Percentiles rank a stretch among this genome's conserved stretches.
phyloP scores from a whole-genome alignment of 257 asterid species.

The Verbascum thapsus region DNA sequence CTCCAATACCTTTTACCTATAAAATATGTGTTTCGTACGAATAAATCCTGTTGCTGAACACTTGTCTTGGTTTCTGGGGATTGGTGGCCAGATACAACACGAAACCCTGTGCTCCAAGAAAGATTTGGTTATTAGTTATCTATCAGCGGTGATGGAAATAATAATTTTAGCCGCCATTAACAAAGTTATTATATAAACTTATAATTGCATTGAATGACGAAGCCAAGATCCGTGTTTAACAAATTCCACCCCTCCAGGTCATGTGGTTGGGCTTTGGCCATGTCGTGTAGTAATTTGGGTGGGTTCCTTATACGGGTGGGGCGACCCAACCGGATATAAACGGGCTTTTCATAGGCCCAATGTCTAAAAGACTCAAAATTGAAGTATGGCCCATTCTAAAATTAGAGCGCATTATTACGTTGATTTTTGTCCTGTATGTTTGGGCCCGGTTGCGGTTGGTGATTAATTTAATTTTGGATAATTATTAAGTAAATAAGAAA shows the following conservation, averaged over 20 bases:
- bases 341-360: not conserved
- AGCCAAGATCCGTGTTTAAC: conserved; percentile 26
- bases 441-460: too few species aligned
- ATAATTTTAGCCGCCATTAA: conserved; percentile 28
- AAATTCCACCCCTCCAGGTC: not conserved
- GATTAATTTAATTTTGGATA: too few species aligned
- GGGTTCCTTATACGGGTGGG: not conserved
- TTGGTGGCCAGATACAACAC: conserved; percentile 13
- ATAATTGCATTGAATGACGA: conserved; percentile 20
- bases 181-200: too few species aligned
- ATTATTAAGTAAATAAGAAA: too few species aligned
- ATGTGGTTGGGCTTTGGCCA: conserved; percentile 39
- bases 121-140: conserved; percentile 5
- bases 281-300: not conserved
- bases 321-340: not conserved
- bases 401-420: too few species aligned
- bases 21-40: not conserved
- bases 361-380: not conserved
- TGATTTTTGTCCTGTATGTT: too few species aligned
- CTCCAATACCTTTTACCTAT: conserved; percentile 9
- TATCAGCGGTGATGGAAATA: conserved; percentile 25
- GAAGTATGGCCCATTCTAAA: too few species aligned
- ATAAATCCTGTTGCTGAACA: conserved; percentile 6
- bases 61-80: not conserved
- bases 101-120: conserved; percentile 17